Percentiles rank a stretch among this genome's conserved stretches.
Conservation (phyloP, 768 basidiomycete genomes). For the Kwoniella sp. region DNA sequence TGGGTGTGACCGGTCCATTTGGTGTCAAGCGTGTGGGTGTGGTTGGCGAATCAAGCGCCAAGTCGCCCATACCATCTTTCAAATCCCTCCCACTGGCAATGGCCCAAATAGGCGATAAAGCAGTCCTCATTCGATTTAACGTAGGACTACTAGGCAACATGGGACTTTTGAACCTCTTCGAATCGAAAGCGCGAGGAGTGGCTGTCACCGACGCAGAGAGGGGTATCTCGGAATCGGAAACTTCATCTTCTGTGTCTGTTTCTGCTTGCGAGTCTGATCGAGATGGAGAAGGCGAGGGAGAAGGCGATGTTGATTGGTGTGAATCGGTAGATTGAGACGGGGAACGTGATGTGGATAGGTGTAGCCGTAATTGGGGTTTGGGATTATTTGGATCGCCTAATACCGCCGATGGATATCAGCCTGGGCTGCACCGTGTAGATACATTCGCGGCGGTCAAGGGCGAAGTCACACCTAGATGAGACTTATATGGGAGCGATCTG, state of each 20-base stretch:
- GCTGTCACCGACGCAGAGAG: conserved; percentile 1
- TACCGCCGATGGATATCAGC: conserved; percentile 9
- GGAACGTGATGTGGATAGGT: conserved; percentile 39
- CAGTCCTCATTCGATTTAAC: conserved; percentile 31
- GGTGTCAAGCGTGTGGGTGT: background rate
- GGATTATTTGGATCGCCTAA: conserved; percentile 45
- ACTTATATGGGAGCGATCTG: too few species aligned
- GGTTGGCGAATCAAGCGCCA: conserved; percentile 9
- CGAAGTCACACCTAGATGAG: too few species aligned
- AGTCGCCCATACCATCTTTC: conserved; percentile 31
- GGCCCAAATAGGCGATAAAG: conserved; percentile 52
- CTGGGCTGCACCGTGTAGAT: background rate
- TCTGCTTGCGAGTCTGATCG: conserved; percentile 3
- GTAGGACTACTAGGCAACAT: conserved; percentile 44
- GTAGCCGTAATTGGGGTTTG: conserved; percentile 55
- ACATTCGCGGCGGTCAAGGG: too few species aligned
- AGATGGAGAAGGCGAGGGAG: conserved; percentile 7
- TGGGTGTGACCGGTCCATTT: background rate
- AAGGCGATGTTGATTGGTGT: background rate
- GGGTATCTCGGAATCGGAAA: conserved; percentile 29
- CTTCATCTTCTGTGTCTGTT: conserved; percentile 15
- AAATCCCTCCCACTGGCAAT: conserved; percentile 40
- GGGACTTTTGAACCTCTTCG: conserved; percentile 7
- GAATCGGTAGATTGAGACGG: conserved; percentile 1
- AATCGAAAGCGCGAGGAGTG: conserved; percentile 14